Conservation (phyloP, 768 basidiomycete genomes). For the Boletus rubescentipes region DNA sequence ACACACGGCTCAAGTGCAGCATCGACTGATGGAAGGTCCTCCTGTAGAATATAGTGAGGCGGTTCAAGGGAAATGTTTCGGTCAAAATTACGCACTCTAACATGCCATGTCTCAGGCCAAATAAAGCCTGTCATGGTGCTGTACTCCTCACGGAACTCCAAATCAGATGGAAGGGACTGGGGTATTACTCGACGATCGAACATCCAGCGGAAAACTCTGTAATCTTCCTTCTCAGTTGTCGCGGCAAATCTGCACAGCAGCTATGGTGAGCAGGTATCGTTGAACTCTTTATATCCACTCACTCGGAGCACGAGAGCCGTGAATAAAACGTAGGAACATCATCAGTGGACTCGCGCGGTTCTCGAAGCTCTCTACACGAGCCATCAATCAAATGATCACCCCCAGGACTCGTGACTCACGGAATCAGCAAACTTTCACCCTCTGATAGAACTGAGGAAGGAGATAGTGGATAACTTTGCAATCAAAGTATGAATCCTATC, state of each 20-base stretch:
- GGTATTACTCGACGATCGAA: conserved; percentile 10
- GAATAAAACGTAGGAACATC: not conserved
- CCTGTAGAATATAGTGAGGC: not conserved
- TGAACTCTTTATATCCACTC: not conserved
- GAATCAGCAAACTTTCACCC: not conserved
- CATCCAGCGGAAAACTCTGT: conserved; percentile 10
- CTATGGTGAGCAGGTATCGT: not conserved
- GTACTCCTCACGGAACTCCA: conserved; percentile 1
- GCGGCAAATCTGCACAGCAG: conserved; percentile 4
- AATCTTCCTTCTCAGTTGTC: not conserved
- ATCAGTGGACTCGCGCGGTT: not conserved
- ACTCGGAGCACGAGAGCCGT: not conserved
- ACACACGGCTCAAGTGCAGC: conserved; percentile 8
- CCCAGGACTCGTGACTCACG: not conserved
- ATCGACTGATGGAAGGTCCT: conserved; percentile 8
- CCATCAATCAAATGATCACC: not conserved
- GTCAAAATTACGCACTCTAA: not conserved
- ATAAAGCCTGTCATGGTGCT: conserved; percentile 2
- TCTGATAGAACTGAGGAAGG: not conserved
- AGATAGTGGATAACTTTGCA: not conserved
- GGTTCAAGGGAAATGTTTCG: no score
- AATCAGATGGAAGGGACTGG: conserved; percentile 1
- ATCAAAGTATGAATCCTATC: not conserved
- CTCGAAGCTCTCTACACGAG: not conserved
- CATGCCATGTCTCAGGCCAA: conserved; percentile 8